Evolutionary conservation across 768 basidiomycete genomes (phyloP).

Genomic region (Leccinum subgranulosum): DNA sequence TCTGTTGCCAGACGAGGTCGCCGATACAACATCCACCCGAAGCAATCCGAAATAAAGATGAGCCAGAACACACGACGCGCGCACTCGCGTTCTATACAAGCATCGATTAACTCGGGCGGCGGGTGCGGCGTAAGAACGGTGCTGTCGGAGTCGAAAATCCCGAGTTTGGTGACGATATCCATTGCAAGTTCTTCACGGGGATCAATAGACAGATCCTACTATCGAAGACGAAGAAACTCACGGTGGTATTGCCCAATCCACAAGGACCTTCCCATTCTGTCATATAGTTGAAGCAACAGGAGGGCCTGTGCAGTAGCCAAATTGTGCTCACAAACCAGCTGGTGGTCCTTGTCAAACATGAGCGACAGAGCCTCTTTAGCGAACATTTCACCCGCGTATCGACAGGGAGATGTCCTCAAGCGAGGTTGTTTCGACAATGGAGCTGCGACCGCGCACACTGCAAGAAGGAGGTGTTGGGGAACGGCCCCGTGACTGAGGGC

Average conservation of each 20-base stretch:
- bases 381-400: constrained; percentile 52
- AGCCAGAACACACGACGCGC: constrained; percentile 83
- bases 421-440: constrained; percentile 68
- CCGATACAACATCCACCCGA: constrained; percentile 37
- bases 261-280: constrained; percentile 41
- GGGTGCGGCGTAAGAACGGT: constrained; percentile 58
- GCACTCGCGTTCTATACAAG: constrained; percentile 70
- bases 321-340: constrained; percentile 56
- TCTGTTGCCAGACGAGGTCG: constrained; percentile 36
- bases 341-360: constrained; percentile 70
- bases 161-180: constrained; percentile 63
- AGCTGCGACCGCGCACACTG: constrained; percentile 76
- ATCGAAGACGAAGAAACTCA: constrained; percentile 17
- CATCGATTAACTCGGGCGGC: constrained; percentile 56
- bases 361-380: constrained; percentile 58
- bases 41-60: constrained; percentile 58
- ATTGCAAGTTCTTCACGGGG: constrained; percentile 53
- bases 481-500: constrained; percentile 64
- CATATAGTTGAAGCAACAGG: constrained; percentile 68
- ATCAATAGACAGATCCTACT: constrained; percentile 10
- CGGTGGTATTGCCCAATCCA: constrained; percentile 31
- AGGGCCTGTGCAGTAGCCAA: constrained; percentile 75
- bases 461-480: constrained; percentile 67
- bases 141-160: constrained; percentile 61
- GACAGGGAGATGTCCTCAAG: constrained; percentile 51